Conservation (phyloP, 805 yeast species). For the Lachancea thermotolerans region DNA sequence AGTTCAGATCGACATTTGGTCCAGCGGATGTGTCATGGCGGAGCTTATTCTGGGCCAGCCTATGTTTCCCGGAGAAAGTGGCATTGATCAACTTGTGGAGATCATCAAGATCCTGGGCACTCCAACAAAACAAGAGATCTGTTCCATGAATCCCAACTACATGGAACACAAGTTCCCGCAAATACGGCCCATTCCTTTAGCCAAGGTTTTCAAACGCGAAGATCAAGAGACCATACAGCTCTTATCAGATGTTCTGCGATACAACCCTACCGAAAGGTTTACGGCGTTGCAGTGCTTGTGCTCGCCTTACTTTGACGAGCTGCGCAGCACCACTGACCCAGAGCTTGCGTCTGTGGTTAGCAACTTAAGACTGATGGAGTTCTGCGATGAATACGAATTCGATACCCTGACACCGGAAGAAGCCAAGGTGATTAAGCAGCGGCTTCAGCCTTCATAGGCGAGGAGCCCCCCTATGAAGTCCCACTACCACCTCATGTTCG, state of each 20-base stretch:
- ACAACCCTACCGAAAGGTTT: slow-evolving; percentile 61
- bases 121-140: slow-evolving; percentile 85
- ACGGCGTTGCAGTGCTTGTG: slow-evolving; percentile 40
- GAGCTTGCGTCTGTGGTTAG: slow-evolving; percentile 3
- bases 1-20: slow-evolving; percentile 95
- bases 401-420: slow-evolving; percentile 24
- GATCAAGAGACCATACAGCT: slow-evolving; percentile 46
- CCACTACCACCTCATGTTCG: no score
- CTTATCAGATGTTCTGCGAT: slow-evolving; percentile 51
- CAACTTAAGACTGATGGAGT: slow-evolving; percentile 23
- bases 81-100: slow-evolving; percentile 95
- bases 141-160: slow-evolving; percentile 93
- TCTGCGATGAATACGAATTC: slow-evolving; percentile 25
- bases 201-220: slow-evolving; percentile 52
- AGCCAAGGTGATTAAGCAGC: slow-evolving; percentile 20
- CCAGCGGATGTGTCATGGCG: slow-evolving; percentile 97
- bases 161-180: slow-evolving; percentile 95
- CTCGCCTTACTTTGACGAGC: slow-evolving; percentile 28
- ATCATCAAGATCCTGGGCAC: slow-evolving; percentile 94
- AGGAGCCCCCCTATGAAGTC: no score
- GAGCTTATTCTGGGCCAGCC: slow-evolving; percentile 94
- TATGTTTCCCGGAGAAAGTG: slow-evolving; percentile 94
- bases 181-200: slow-evolving; percentile 69
- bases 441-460: slow-evolving; percentile 1
- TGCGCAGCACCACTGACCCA: slow-evolving; percentile 13